Evolutionary conservation across 805 yeast genomes (phyloP).

Genomic region (Pichia nanzhaoensis): DNA sequence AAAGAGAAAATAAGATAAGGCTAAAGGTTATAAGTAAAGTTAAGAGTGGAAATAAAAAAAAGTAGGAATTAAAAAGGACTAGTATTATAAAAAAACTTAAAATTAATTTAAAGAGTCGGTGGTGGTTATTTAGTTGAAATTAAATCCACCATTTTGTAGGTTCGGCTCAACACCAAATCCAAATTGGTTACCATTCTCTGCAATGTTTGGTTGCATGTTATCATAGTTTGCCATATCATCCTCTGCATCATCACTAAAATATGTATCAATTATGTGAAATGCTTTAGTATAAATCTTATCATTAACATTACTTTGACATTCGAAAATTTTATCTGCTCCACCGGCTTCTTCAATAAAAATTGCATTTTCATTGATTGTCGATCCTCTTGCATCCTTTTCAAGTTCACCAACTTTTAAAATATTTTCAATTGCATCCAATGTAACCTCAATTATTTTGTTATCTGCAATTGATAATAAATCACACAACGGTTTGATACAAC

Average conservation of each 20-base stretch:
- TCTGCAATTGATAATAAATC: slow-evolving; percentile 86
- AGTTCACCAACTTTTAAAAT: slow-evolving; percentile 90
- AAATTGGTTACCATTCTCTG: slow-evolving; percentile 63
- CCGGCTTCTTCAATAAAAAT: slow-evolving; percentile 95
- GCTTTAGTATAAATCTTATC: slow-evolving; percentile 92
- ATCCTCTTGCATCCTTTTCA: slow-evolving; percentile 72
- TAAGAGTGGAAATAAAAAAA: slow-evolving; percentile 5
- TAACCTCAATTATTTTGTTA: slow-evolving; percentile 85
- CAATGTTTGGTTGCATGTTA: slow-evolving; percentile 63
- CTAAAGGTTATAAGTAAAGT: slow-evolving; percentile 1
- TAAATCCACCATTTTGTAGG: slow-evolving; percentile 39
- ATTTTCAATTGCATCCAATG: slow-evolving; percentile 91
- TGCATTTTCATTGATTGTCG: slow-evolving; percentile 76
- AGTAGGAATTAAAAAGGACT: neutral
- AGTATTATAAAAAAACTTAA: neutral
- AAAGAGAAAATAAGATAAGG: neutral
- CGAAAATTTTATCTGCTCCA: slow-evolving; percentile 93
- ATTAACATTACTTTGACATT: slow-evolving; percentile 86
- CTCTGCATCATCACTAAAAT: slow-evolving; percentile 81
- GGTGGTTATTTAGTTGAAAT: slow-evolving; percentile 31
- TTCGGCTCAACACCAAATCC: slow-evolving; percentile 74
- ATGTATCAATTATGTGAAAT: slow-evolving; percentile 80
- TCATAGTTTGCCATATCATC: slow-evolving; percentile 24
- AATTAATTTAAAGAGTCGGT: neutral
- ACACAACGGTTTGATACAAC: slow-evolving; percentile 95